These are phyloP conservation scores for Artemisia annua DNA, from an alignment of 129 eudicot species.

Conservation along the genomic window DNA sequence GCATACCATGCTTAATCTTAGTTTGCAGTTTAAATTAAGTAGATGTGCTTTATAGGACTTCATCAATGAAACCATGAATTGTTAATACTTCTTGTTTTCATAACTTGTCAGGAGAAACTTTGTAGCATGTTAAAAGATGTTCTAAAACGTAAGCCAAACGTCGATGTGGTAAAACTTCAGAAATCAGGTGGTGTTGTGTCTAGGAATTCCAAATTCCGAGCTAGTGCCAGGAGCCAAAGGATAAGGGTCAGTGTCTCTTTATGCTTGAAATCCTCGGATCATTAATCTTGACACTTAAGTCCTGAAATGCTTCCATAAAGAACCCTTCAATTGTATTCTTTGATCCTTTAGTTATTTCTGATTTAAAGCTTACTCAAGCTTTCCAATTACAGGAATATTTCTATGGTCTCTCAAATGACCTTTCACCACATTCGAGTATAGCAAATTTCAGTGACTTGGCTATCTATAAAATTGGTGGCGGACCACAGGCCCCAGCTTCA, in stretches of 20 bases:
- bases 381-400: conserved; percentile 70
- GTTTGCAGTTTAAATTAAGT: conserved; percentile 4
- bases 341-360: not conserved
- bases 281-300: not conserved
- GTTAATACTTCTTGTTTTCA: not conserved
- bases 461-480: conserved; percentile 85
- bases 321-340: not conserved
- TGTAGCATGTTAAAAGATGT: conserved; percentile 95
- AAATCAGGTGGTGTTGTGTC: conserved; percentile 97
- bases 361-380: conserved; percentile 7
- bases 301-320: not conserved
- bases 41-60: conserved; percentile 5
- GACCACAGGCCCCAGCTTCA: conserved; percentile 98
- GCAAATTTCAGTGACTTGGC: conserved; percentile 77
- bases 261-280: not conserved
- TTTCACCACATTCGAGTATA: conserved; percentile 86
- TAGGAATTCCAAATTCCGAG: conserved; percentile 73
- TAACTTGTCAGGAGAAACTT: conserved; percentile 74
- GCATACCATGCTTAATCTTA: not conserved
- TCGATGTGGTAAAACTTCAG: conserved; percentile 97
- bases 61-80: not conserved
- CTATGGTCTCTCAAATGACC: conserved; percentile 89
- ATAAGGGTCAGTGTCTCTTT: conserved; percentile 58
- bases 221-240: conserved; percentile 61
- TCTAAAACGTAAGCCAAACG: conserved; percentile 68